phyloP scores from a whole-genome alignment of 805 yeast species.

The Clavispora carvajalis region DNA sequence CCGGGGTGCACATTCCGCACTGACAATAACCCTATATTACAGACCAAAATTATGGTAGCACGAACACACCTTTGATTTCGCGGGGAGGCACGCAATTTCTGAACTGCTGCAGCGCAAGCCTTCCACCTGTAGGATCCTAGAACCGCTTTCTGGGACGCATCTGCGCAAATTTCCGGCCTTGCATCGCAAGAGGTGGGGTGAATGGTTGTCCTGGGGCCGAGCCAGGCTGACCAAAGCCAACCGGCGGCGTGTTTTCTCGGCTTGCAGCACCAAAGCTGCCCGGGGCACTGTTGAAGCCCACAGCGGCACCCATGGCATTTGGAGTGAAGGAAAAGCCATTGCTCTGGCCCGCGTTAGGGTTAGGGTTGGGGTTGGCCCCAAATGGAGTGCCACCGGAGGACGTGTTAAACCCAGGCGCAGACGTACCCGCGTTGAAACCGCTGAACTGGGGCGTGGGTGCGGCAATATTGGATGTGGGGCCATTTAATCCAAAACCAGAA shows the following conservation, averaged over 20 bases:
- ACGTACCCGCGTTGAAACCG: neutral
- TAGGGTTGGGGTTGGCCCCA: neutral
- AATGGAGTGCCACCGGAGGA: neutral
- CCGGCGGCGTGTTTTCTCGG: constrained; percentile 14
- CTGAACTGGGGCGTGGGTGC: neutral
- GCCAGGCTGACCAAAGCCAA: constrained; percentile 10
- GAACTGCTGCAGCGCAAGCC: too few species aligned
- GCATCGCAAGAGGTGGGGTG: constrained; percentile 18
- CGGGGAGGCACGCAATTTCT: too few species aligned
- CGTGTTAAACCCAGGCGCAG: neutral
- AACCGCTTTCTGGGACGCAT: constrained; percentile 29
- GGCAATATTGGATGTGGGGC: neutral
- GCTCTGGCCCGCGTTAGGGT: neutral
- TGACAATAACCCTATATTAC: too few species aligned
- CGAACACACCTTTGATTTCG: too few species aligned
- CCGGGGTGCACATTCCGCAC: too few species aligned
- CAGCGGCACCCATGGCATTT: constrained; percentile 6
- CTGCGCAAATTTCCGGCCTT: constrained; percentile 27
- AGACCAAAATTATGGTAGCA: too few species aligned
- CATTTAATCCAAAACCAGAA: constrained; percentile 2
- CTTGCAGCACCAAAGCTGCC: constrained; percentile 14
- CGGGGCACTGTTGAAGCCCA: constrained; percentile 11
- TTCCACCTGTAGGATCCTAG: too few species aligned
- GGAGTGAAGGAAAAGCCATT: constrained; percentile 9
- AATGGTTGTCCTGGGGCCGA: constrained; percentile 6